Evolutionary conservation across 2,329 filamentous ascomycete species (phyloP).

Genomic region (Coleophoma eucalyptorum): DNA sequence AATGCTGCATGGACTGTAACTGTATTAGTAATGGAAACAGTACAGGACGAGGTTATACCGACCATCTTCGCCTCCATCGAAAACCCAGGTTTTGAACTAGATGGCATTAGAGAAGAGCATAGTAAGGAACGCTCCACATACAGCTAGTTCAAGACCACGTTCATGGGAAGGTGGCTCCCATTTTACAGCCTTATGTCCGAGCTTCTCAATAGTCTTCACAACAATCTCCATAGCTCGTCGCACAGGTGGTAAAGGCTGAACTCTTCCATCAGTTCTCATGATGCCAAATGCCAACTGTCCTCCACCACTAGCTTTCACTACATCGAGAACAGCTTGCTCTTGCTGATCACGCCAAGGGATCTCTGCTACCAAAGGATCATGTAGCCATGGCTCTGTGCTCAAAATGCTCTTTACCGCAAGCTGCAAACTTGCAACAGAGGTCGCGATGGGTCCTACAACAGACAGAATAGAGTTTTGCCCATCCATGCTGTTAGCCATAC

Average conservation of each 20-base stretch:
- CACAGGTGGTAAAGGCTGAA: slow-evolving; percentile 53
- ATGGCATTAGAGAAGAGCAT: background rate
- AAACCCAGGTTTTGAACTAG: slow-evolving; percentile 32
- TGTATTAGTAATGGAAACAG: background rate
- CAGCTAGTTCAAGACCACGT: slow-evolving; percentile 32
- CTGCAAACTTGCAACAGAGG: slow-evolving; percentile 48
- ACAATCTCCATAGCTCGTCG: slow-evolving; percentile 47
- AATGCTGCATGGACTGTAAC: slow-evolving; percentile 40
- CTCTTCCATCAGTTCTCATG: slow-evolving; percentile 44
- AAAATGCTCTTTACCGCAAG: slow-evolving; percentile 55
- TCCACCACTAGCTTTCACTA: slow-evolving; percentile 30
- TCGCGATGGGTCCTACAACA: slow-evolving; percentile 60
- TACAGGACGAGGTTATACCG: background rate
- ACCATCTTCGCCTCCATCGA: slow-evolving; percentile 46
- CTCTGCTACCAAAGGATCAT: slow-evolving; percentile 61
- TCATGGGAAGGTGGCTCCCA: slow-evolving; percentile 53
- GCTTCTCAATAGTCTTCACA: slow-evolving; percentile 40
- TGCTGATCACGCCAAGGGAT: slow-evolving; percentile 58
- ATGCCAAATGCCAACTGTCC: slow-evolving; percentile 49
- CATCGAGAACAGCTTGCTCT: slow-evolving; percentile 28
- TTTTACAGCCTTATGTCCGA: slow-evolving; percentile 54
- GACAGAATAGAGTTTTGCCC: slow-evolving; percentile 61
- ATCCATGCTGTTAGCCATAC: slow-evolving; percentile 53
- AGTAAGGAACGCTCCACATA: slow-evolving; percentile 29
- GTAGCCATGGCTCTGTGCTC: slow-evolving; percentile 56